phyloP scores from a whole-genome alignment of 371 early-diverging fungal genomes.

The Syncephalastrum racemosum region DNA sequence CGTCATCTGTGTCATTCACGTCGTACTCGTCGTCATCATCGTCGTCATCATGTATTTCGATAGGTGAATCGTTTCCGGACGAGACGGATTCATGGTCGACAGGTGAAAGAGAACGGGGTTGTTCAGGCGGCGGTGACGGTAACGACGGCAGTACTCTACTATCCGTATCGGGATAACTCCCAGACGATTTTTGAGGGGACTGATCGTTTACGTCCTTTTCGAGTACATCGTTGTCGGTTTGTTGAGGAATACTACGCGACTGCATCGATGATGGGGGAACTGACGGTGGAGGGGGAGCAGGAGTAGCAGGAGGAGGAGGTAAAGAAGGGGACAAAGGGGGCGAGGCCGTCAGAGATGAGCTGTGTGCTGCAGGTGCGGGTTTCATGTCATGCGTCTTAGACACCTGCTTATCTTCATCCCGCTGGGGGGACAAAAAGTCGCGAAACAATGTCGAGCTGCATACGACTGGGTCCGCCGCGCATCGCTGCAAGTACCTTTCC shows the following conservation, averaged over 20 bases:
- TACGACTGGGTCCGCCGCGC: constrained; percentile 31
- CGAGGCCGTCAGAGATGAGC: too few relatives aligned
- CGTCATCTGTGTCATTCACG: neutral
- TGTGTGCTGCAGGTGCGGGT: too few relatives aligned
- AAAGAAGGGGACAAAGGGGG: neutral
- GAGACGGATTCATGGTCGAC: too few relatives aligned
- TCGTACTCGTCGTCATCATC: constrained; percentile 5
- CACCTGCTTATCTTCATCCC: constrained; percentile 38
- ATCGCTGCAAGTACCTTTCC: constrained; percentile 41
- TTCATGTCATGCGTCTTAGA: constrained; percentile 10
- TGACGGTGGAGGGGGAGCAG: neutral
- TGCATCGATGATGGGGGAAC: neutral
- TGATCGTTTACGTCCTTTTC: constrained; percentile 15
- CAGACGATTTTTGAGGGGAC: too few relatives aligned
- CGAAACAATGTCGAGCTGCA: constrained; percentile 37
- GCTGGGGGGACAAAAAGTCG: constrained; percentile 50
- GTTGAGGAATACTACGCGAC: neutral
- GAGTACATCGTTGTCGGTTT: constrained; percentile 5
- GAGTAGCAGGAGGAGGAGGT: neutral
- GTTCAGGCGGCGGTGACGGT: too few relatives aligned
- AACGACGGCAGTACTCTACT: too few relatives aligned
- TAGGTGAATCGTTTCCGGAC: too few relatives aligned
- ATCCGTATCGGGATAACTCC: too few relatives aligned
- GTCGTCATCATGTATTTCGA: neutral
- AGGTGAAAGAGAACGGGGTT: too few relatives aligned